Conservation (phyloP, 768 basidiomycete genomes). For the Leccinum fibrillosum region DNA sequence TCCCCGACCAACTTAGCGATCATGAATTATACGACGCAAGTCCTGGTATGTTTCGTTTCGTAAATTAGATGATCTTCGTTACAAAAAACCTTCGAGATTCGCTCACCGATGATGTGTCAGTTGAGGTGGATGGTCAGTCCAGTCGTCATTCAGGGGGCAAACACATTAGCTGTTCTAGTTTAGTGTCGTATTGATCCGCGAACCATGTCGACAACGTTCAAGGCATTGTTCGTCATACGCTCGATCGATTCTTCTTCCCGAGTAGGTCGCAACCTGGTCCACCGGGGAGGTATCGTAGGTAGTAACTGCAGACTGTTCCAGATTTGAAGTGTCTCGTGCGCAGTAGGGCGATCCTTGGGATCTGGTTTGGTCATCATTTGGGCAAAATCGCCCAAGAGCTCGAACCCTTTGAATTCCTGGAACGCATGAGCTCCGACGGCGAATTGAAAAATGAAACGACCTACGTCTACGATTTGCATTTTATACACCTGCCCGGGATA, state of each 20-base stretch:
- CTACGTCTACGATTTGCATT: constrained; percentile 14
- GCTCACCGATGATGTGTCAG: background rate
- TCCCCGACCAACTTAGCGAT: too few relatives aligned
- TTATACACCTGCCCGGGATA: constrained; percentile 25
- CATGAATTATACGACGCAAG: too few relatives aligned
- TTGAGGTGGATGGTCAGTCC: background rate
- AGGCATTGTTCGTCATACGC: constrained; percentile 13
- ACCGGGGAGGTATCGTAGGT: constrained; percentile 1
- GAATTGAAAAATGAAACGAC: background rate
- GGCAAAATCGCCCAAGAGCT: background rate
- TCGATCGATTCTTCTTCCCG: constrained; percentile 11
- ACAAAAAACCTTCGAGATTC: background rate
- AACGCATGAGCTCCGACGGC: background rate
- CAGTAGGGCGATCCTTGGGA: constrained; percentile 4
- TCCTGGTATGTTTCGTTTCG: background rate
- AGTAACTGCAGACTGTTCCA: constrained; percentile 8
- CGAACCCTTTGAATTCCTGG: constrained; percentile 5
- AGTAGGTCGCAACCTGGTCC: constrained; percentile 7
- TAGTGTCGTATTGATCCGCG: constrained; percentile 7
- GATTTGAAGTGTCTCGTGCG: background rate
- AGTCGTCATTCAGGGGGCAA: background rate
- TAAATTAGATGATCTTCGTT: background rate
- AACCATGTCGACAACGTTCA: constrained; percentile 13
- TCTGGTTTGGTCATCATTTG: constrained; percentile 5
- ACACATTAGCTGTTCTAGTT: background rate